Evolutionary conservation across 352 stramenopile genomes (phyloP).

Genomic region (Phytophthora constricta): DNA sequence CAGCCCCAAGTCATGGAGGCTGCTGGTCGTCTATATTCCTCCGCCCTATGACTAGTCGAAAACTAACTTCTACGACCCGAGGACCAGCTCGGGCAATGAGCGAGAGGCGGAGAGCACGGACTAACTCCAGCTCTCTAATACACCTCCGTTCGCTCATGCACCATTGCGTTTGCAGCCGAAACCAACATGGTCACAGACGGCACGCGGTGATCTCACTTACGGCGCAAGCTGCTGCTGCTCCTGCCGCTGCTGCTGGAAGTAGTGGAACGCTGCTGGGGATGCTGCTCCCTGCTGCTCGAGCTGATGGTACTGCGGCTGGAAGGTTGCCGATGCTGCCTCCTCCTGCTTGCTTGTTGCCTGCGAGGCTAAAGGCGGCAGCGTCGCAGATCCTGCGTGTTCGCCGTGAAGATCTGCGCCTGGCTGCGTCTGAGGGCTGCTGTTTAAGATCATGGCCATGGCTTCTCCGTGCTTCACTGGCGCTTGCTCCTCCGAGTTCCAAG

Average conservation of each 20-base stretch:
- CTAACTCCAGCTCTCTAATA: conserved; percentile 11
- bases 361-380: conserved; percentile 23
- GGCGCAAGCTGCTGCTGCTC: conserved; percentile 24
- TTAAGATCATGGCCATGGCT: conserved; percentile 80
- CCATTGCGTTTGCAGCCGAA: conserved; percentile 5
- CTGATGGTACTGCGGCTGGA: conserved; percentile 20
- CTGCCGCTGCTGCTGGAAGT: conserved; percentile 24
- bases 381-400: conserved; percentile 7
- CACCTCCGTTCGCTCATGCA: conserved; percentile 13
- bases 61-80: conserved; percentile 25
- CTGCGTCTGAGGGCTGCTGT: conserved; percentile 57
- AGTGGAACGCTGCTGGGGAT: conserved; percentile 20
- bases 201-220: too few species aligned
- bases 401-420: conserved; percentile 23
- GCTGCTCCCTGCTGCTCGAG: conserved; percentile 21
- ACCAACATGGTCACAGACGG: background rate
- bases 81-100: background rate
- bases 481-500: conserved; percentile 46
- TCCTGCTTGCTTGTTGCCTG: conserved; percentile 20
- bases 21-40: conserved; percentile 39
- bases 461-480: conserved; percentile 42
- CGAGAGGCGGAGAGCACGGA: conserved; percentile 15
- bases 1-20: conserved; percentile 1
- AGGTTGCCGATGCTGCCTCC: background rate
- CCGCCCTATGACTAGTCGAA: conserved; percentile 34